Base-by-base conservation (phyloP, 2,329 filamentous ascomycete genomes). In the Cercospora zeae-maydis region DNA sequence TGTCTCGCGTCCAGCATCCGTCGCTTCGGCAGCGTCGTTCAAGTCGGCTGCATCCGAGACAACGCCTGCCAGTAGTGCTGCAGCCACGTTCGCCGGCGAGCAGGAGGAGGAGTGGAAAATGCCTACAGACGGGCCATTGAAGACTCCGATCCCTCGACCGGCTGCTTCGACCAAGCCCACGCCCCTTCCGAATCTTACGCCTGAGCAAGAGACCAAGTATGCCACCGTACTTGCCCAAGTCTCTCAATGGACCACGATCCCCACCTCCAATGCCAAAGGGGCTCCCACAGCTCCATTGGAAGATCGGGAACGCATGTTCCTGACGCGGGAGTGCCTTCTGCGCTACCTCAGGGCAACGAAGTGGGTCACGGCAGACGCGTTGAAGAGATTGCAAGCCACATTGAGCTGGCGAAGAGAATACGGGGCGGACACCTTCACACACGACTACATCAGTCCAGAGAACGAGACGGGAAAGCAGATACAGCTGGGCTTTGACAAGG, bases 391-490 rank as follows among this genome's bases (percentile, higher is more conserved):
- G 42, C 86, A 88, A 69, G 85, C 85, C 49, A 97, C 93, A 0
- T 79, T 98, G 62, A 84, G 86, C 64, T 99, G 95, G 95, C 87
- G 95, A 52, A 85, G 93, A 61, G 92, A 96, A 73, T 99, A 96
- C 73, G 92, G 92, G 53, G 82, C 96, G 62, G 86, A 90, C 64
- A 87, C 84, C 58, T 85, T 92, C 73, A 93, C 91, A 0, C 82
- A 89, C 9, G 93, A 97, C 8, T 90, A 96, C 78, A 93, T 98
- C 72, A 92, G 90, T 0, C 87, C 90, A 11, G 95, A 99, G 81
- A 96, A 97, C 76, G 92, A 93, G 80, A 98, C 93, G 9, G 95
- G 95, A 69, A 99, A 99, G 82, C 93, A 98, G 77, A 83, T 96
- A 62, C 83, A 96, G 62, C 78, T 95, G 19, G 95, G 95, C 45